Evolutionary conservation across 176 grass and related monocot genomes (phyloP), one percentile per base, ranked within the genome.

Genomic region (Ananas comosus): DNA sequence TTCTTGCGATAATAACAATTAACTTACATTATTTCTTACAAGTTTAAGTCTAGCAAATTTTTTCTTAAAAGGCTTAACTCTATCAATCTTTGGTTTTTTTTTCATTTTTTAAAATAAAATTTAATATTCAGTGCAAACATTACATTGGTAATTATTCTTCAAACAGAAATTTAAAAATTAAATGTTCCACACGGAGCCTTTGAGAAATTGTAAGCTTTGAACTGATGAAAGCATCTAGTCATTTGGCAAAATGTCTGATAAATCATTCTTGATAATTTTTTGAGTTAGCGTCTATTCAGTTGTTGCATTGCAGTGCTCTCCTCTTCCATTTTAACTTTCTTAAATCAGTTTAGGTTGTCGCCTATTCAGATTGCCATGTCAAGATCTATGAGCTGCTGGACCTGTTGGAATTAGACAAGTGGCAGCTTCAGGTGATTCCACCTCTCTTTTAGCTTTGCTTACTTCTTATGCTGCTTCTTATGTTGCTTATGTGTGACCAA

Each of bases 401-500:
- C 78, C 72, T 79, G 9, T 84, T 99, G 83, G 90, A 93, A 85
- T 75, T 99, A 78, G 80, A 90, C 74, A 99, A 86, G 59, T 99
- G 89, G 94, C 94, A 93, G 71, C 94, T 99, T 85, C 94, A 99
- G 94, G 89, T 99, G 87, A 59, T 63, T 85, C 66, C 70, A 49
- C 53, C 18, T 68, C 65, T 71, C 72, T 13, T 78, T 57, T 17
- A 63, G 52, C 14, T 53, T 77, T 21, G 56, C 12, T 61, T 61
- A 18, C 16, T 19, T 61, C 21, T 19, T 61, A 18, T 9, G 56
- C 21, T 59, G 1, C 21, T 16, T 61, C 16, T 61, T 61, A 22
- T 16, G 17, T 61, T 6, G 16, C 52, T 42, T 42, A 42, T 42
- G 33, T 42, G 33, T 7, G 33, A 42, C 5, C 4, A 42, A 42